These are phyloP conservation scores for Tetraselmis striata DNA, from an alignment of 139 green algal species.

Conservation along the genomic window DNA sequence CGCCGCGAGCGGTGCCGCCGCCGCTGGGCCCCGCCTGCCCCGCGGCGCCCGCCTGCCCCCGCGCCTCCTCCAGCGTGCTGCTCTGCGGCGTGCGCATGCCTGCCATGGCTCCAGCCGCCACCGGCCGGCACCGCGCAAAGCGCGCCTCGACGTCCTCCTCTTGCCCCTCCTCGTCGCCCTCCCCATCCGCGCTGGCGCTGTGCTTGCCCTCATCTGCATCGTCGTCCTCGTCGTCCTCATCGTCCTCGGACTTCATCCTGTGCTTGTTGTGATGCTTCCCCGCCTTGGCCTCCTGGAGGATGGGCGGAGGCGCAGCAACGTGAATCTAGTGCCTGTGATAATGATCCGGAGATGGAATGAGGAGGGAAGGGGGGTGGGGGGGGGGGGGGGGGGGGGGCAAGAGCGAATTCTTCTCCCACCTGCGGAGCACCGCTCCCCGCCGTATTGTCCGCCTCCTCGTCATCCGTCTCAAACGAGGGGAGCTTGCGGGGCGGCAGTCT, in stretches of 20 bases:
- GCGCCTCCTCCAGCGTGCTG: not conserved
- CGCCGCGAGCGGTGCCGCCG: constrained; percentile 3
- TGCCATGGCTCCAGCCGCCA: constrained; percentile 14
- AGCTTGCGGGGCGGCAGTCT: constrained; percentile 41
- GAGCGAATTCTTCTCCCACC: not conserved
- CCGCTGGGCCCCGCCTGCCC: not conserved
- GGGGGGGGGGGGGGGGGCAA: too few species aligned
- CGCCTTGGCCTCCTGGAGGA: constrained; percentile 1
- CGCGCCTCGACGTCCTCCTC: constrained; percentile 23
- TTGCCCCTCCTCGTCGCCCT: constrained; percentile 12
- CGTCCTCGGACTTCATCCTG: constrained; percentile 22
- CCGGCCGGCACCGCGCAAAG: constrained; percentile 26
- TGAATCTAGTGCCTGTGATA: too few species aligned
- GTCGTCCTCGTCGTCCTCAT: constrained; percentile 20
- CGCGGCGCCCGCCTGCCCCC: not conserved
- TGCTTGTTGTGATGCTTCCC: constrained; percentile 1
- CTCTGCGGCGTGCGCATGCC: not conserved
- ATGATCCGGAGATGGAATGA: too few species aligned
- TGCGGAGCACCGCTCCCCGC: not conserved
- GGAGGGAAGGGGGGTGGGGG: too few species aligned
- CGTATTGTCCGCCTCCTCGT: constrained; percentile 28
- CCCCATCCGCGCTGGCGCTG: constrained; percentile 5
- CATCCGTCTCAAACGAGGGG: not conserved
- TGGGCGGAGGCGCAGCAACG: too few species aligned
- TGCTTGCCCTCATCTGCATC: not conserved